Percentiles rank a stretch among this genome's conserved stretches.
Conservation (phyloP, 2,329 filamentous ascomycete genomes). For the Ophiostoma sp. region DNA sequence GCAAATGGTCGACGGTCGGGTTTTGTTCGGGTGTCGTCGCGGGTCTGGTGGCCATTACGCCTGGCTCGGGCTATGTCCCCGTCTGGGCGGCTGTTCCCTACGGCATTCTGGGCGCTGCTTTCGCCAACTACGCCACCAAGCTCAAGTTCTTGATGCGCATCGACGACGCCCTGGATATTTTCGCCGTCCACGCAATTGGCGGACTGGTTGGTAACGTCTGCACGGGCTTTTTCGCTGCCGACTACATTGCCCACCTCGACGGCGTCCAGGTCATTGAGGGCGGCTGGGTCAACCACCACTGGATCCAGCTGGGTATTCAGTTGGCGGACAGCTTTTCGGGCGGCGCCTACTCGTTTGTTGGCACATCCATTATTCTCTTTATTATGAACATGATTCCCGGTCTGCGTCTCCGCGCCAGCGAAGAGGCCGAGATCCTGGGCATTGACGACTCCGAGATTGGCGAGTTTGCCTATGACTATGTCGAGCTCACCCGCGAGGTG, state of each 20-base stretch:
- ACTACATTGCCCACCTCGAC: constrained; percentile 73
- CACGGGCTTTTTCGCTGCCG: constrained; percentile 75
- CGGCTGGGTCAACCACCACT: constrained; percentile 72
- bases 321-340: constrained; percentile 66
- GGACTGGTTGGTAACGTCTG: constrained; percentile 78
- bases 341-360: constrained; percentile 65
- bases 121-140: constrained; percentile 86
- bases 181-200: constrained; percentile 84
- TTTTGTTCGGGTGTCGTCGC: constrained; percentile 90
- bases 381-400: constrained; percentile 70
- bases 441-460: constrained; percentile 75
- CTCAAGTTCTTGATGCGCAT: constrained; percentile 72
- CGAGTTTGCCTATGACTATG: constrained; percentile 83
- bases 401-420: constrained; percentile 64
- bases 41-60: constrained; percentile 83
- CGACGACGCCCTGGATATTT: constrained; percentile 87
- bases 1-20: constrained; percentile 90
- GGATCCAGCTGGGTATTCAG: constrained; percentile 69
- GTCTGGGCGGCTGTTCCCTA: constrained; percentile 61
- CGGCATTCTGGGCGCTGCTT: constrained; percentile 60
- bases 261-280: constrained; percentile 60
- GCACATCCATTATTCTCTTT: constrained; percentile 70
- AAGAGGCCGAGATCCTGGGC: constrained; percentile 69
- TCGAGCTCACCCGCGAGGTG: constrained; percentile 57
- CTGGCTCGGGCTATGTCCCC: constrained; percentile 78